Conservation (phyloP, 1,139 yeast species). For the Saccharomyces hybrid region DNA sequence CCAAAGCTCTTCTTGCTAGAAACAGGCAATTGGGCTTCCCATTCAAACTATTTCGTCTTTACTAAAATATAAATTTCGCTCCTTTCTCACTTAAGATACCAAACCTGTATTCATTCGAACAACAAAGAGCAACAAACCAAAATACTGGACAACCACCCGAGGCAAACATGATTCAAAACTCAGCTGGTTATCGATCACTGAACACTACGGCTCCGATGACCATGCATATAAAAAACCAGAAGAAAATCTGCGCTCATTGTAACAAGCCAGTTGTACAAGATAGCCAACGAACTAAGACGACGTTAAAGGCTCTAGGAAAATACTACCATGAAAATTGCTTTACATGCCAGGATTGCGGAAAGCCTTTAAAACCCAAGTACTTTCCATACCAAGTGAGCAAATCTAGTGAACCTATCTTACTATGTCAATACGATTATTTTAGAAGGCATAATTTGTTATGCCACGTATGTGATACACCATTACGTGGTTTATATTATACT, state of each 20-base stretch:
- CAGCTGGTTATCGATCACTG: neutral
- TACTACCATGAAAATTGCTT: slow-evolving; percentile 87
- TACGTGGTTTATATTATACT: slow-evolving; percentile 89
- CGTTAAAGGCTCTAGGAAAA: slow-evolving; percentile 69
- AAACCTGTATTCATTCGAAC: neutral
- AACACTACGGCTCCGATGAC: neutral
- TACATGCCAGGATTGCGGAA: slow-evolving; percentile 73
- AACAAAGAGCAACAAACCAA: neutral
- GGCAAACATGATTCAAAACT: neutral
- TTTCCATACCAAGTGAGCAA: slow-evolving; percentile 39
- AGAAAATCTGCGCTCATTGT: slow-evolving; percentile 57
- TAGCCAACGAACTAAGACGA: slow-evolving; percentile 32
- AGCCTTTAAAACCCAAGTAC: slow-evolving; percentile 51
- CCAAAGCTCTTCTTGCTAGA: neutral
- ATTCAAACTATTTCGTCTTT: neutral
- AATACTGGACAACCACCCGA: neutral
- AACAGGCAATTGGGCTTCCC: neutral
- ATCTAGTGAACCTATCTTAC: slow-evolving; percentile 50
- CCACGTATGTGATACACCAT: slow-evolving; percentile 72
- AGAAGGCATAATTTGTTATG: slow-evolving; percentile 77
- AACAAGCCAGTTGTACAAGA: slow-evolving; percentile 65
- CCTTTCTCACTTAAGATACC: neutral
- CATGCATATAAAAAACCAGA: slow-evolving; percentile 3
- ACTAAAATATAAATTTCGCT: neutral
- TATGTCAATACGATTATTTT: slow-evolving; percentile 92